Percentiles rank a stretch among this genome's conserved stretches.
Evolutionary conservation across 352 stramenopile genomes (phyloP).

Genomic region (Blastocystis sp.): DNA sequence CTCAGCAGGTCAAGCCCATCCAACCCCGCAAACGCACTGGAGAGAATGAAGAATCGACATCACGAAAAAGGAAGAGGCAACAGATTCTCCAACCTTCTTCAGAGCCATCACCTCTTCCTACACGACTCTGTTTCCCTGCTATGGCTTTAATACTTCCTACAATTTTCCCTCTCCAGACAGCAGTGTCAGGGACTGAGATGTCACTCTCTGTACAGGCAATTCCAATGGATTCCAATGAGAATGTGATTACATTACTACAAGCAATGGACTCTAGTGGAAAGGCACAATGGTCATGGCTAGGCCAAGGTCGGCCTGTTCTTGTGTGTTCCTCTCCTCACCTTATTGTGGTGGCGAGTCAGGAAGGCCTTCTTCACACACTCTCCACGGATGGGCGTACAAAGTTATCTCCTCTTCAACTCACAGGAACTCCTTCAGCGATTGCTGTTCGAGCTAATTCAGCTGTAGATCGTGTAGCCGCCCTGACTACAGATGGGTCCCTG

Average conservation of each 20-base stretch:
- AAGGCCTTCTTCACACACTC: not conserved
- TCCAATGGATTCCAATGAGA: not conserved
- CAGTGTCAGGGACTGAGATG: not conserved
- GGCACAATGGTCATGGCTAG: constrained; percentile 20
- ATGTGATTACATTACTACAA: not conserved
- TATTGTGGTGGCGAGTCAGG: not conserved
- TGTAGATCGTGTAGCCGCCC: not conserved
- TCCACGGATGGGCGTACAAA: not conserved
- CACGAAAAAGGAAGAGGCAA: not conserved
- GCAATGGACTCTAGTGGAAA: not conserved
- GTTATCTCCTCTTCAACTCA: not conserved
- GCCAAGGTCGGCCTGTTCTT: not conserved
- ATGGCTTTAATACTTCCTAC: not conserved
- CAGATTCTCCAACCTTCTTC: not conserved
- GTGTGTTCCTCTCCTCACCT: not conserved
- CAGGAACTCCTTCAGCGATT: not conserved
- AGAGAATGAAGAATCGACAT: not conserved
- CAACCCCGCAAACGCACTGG: not conserved
- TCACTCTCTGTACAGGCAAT: not conserved
- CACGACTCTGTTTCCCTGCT: too few species aligned
- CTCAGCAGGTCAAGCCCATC: not conserved
- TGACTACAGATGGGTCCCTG: not conserved
- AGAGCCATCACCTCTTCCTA: not conserved
- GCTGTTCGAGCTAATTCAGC: too few species aligned
- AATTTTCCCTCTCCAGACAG: not conserved